Conservation (phyloP, 2,329 filamentous ascomycete species). For the Thielaviopsis populi region DNA sequence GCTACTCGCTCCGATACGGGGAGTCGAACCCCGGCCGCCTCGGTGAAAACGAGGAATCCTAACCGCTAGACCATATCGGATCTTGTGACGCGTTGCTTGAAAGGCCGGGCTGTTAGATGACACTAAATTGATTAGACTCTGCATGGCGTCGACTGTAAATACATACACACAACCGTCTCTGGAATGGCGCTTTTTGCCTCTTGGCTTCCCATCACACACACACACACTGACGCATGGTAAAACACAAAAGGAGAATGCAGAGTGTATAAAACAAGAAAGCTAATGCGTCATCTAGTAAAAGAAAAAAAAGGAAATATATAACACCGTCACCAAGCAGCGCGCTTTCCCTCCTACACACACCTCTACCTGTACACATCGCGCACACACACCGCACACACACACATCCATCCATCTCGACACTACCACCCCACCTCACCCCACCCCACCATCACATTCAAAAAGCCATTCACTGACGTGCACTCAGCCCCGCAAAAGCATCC, state of each 20-base stretch:
- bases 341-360: neutral
- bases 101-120: neutral
- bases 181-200: too few species aligned
- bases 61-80: conserved; percentile 17
- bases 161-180: too few species aligned
- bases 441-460: too few species aligned
- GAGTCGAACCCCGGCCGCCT: conserved; percentile 16
- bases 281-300: neutral
- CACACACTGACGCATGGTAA: too few species aligned
- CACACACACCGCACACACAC: too few species aligned
- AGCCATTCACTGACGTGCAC: conserved; percentile 34
- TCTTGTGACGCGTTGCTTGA: neutral
- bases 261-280: neutral
- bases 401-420: neutral
- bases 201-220: too few species aligned
- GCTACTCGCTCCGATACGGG: conserved; percentile 14
- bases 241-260: neutral
- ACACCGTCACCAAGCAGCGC: neutral
- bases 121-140: too few species aligned
- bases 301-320: neutral
- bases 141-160: too few species aligned
- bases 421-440: neutral
- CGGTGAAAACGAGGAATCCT: conserved; percentile 17
- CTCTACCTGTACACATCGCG: too few species aligned
- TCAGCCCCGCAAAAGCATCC: conserved; percentile 64